Conservation (phyloP, 805 yeast genomes). For the Wickerhamiella alocasiicola region DNA sequence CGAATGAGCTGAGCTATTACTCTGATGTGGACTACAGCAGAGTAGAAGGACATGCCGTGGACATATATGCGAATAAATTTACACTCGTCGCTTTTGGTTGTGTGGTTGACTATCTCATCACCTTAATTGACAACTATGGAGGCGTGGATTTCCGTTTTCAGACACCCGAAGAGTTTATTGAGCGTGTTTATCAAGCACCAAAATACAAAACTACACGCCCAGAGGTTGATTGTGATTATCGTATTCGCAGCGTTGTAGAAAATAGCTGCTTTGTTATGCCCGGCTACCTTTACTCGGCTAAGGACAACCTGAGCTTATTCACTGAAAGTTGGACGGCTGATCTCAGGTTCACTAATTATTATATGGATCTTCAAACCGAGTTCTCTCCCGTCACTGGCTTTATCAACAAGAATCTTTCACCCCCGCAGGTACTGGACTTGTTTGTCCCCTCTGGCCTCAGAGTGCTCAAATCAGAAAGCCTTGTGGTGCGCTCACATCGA, state of each 20-base stretch:
- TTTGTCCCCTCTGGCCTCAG: neutral
- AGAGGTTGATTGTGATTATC: slow-evolving; percentile 64
- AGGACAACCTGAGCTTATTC: slow-evolving; percentile 46
- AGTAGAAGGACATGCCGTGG: slow-evolving; percentile 49
- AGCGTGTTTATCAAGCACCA: slow-evolving; percentile 15
- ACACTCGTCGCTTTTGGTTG: slow-evolving; percentile 69
- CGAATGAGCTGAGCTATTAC: slow-evolving; percentile 55
- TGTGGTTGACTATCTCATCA: slow-evolving; percentile 59
- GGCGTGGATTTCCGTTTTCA: slow-evolving; percentile 76
- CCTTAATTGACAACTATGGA: slow-evolving; percentile 75
- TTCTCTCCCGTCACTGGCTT: slow-evolving; percentile 43
- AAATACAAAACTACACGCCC: slow-evolving; percentile 7
- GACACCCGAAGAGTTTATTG: slow-evolving; percentile 72
- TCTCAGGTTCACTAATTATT: slow-evolving; percentile 76
- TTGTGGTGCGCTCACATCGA: slow-evolving; percentile 53
- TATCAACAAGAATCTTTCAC: slow-evolving; percentile 13
- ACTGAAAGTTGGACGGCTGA: slow-evolving; percentile 63
- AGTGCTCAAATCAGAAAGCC: slow-evolving; percentile 14
- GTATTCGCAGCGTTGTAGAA: slow-evolving; percentile 55
- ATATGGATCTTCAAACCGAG: slow-evolving; percentile 76
- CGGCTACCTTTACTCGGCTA: slow-evolving; percentile 50
- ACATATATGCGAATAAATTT: slow-evolving; percentile 53
- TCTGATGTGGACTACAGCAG: slow-evolving; percentile 22
- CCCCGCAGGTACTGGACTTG: neutral
- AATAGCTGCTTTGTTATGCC: slow-evolving; percentile 69